phyloP scores from a whole-genome alignment of 768 basidiomycete genomes.

The Lenzites betulinus region DNA sequence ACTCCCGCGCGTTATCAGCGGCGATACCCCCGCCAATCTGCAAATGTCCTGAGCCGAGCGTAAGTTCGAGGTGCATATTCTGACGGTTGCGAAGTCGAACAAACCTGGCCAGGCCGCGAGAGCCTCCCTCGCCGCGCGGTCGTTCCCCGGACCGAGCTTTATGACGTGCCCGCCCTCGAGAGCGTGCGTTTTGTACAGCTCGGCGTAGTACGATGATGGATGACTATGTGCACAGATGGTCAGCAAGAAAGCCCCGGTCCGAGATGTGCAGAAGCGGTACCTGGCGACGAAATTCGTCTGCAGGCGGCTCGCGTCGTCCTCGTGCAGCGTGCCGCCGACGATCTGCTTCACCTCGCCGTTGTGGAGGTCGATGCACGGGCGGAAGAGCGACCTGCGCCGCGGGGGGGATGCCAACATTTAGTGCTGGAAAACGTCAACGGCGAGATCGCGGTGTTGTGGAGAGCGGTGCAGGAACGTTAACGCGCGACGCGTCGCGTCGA shows the following conservation, averaged over 20 bases:
- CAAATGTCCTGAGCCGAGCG: constrained; percentile 54
- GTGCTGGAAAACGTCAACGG: neutral
- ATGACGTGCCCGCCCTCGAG: constrained; percentile 94
- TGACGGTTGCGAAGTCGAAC: constrained; percentile 8
- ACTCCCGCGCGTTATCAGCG: constrained; percentile 73
- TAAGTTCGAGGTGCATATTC: no score
- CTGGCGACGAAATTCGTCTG: constrained; percentile 91
- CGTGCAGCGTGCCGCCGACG: constrained; percentile 90
- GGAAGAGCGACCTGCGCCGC: constrained; percentile 50
- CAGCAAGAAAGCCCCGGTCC: neutral
- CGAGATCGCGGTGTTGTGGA: neutral
- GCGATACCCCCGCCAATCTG: constrained; percentile 96
- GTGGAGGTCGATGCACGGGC: constrained; percentile 97
- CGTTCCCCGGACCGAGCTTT: constrained; percentile 90
- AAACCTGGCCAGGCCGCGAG: constrained; percentile 81
- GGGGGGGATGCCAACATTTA: neutral
- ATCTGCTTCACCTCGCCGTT: constrained; percentile 97
- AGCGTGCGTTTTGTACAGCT: constrained; percentile 67
- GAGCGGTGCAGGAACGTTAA: neutral
- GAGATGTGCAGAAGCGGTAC: no score
- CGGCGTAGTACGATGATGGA: constrained; percentile 77
- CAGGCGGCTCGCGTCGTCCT: constrained; percentile 56
- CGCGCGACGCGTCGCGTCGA: constrained; percentile 6
- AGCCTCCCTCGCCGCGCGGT: constrained; percentile 84
- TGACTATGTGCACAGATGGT: constrained; percentile 40